These are phyloP conservation scores for Zelonia costaricensis DNA, from an alignment of 208 protist species.

Conservation along the genomic window DNA sequence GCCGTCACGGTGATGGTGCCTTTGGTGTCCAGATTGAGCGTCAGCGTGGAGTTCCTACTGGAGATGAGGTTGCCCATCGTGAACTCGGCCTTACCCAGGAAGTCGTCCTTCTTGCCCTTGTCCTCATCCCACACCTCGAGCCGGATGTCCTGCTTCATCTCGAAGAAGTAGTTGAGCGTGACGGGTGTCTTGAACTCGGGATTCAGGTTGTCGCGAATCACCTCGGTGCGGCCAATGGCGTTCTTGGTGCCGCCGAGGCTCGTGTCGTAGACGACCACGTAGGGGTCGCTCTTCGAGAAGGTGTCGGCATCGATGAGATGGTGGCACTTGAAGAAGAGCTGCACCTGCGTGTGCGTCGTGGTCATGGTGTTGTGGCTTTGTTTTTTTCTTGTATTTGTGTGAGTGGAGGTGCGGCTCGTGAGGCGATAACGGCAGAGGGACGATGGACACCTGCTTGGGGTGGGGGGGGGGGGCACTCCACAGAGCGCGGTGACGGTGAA, in stretches of 20 bases:
- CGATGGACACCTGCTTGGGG: no score
- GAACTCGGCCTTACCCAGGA: conserved; percentile 27
- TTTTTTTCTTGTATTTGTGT: neutral
- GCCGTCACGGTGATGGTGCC: conserved; percentile 32
- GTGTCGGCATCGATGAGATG: conserved; percentile 26
- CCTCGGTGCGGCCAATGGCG: conserved; percentile 26
- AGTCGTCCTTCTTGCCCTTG: conserved; percentile 22
- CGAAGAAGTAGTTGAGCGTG: conserved; percentile 40
- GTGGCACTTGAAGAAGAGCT: conserved; percentile 40
- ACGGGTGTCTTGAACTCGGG: conserved; percentile 33
- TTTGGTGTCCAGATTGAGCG: conserved; percentile 19
- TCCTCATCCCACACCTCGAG: conserved; percentile 35
- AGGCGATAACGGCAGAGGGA: no score
- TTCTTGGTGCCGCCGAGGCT: neutral
- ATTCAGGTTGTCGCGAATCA: conserved; percentile 36
- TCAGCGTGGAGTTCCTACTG: conserved; percentile 5
- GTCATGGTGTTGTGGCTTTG: conserved; percentile 3
- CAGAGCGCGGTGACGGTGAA: neutral
- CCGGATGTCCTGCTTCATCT: conserved; percentile 27
- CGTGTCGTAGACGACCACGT: conserved; percentile 17
- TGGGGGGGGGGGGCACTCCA: no score
- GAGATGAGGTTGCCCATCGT: conserved; percentile 32
- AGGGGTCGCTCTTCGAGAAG: conserved; percentile 34
- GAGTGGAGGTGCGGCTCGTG: no score
- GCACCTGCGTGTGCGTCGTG: conserved; percentile 23